Evolutionary conservation across 2,329 filamentous ascomycete species (phyloP), one percentile per base, ranked within the genome.

Genomic region (Sarocladium kiliense): DNA sequence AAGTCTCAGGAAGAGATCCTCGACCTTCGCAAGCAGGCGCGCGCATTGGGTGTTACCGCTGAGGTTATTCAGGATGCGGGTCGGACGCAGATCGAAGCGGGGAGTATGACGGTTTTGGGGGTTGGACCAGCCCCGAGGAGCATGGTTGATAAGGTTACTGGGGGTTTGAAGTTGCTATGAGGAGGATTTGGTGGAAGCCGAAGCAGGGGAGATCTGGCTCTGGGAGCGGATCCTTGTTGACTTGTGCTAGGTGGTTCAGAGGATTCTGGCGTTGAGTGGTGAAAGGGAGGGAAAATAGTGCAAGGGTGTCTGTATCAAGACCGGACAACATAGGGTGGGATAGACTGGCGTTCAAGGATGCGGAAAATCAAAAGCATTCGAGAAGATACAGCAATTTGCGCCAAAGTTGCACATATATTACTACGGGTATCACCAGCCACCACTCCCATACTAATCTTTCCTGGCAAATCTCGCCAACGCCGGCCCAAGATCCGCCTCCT

Each of bases 61-160:
- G 88, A 93, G 69, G 85, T 96, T 54, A 93, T 99, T 61, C 86
- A 89, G 65, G 94, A 99, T 73, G 94, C 94, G n/a, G 94, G 94
- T 14, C 83, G 94, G 58, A 99, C 94, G 45, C 94, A 99, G 81
- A 97, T 99, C 71, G 92, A 91, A 54, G 86, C 88, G 42, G 93
- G 94, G 18, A 97, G 91, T 70, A 81, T 90, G 69, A 99, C 94
- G 0, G 94, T 99, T 41, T 76, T 99, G 53, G 94, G 94, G 1
- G 85, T 93, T 54, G 86, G 86, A 0, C 86, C 86, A 2, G 93
- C 87, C 25, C 93, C 93, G 0, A 92, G 88, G 77, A 92, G 89
- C 64, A 76, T 92, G 56, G 86, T 99, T 51, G 91, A 99, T 69
- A 76, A 87, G 70, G 85, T 99, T 58, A 96, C 92, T 4, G 90